Conservation (phyloP, 805 yeast genomes). For the Cyberlindnera nakhonratchasimensis region DNA sequence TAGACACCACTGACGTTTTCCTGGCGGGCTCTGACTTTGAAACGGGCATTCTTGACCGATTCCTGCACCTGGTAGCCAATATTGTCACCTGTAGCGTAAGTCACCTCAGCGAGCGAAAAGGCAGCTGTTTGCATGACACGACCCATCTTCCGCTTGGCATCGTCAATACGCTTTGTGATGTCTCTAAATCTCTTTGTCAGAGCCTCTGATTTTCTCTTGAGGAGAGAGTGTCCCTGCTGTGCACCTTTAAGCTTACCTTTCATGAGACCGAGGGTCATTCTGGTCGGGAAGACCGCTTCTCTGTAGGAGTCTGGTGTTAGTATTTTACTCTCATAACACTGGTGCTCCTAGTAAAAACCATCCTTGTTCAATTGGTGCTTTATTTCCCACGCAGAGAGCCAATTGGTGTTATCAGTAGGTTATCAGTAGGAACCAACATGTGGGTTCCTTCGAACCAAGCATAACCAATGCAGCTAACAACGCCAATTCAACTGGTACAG, state of each 20-base stretch:
- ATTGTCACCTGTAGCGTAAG: conserved; percentile 96
- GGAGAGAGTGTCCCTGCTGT: conserved; percentile 87
- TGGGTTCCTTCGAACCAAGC: too few relatives aligned
- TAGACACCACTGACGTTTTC: conserved; percentile 96
- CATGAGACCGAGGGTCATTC: conserved; percentile 95
- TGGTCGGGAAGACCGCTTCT: conserved; percentile 96
- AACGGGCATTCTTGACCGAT: conserved; percentile 85
- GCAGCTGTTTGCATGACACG: conserved; percentile 98
- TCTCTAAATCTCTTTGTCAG: conserved; percentile 94
- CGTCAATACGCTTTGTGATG: conserved; percentile 85
- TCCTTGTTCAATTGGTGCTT: too few relatives aligned
- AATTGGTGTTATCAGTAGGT: neutral
- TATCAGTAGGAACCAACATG: conserved; percentile 5
- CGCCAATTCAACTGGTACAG: too few relatives aligned
- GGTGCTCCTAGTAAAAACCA: too few relatives aligned
- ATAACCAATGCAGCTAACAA: too few relatives aligned
- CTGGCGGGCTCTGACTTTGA: conserved; percentile 85
- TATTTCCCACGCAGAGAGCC: neutral
- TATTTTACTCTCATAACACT: neutral
- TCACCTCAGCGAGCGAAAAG: conserved; percentile 93
- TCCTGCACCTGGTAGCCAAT: conserved; percentile 95
- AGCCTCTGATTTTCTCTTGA: conserved; percentile 96
- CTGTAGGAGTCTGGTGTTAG: conserved; percentile 36
- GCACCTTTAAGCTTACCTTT: conserved; percentile 96
- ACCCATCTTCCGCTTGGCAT: conserved; percentile 92